Evolutionary conservation across 2,329 filamentous ascomycete genomes (phyloP), one percentile per base, ranked within the genome.

Genomic region (Ceratocystis cacaofunesta): DNA sequence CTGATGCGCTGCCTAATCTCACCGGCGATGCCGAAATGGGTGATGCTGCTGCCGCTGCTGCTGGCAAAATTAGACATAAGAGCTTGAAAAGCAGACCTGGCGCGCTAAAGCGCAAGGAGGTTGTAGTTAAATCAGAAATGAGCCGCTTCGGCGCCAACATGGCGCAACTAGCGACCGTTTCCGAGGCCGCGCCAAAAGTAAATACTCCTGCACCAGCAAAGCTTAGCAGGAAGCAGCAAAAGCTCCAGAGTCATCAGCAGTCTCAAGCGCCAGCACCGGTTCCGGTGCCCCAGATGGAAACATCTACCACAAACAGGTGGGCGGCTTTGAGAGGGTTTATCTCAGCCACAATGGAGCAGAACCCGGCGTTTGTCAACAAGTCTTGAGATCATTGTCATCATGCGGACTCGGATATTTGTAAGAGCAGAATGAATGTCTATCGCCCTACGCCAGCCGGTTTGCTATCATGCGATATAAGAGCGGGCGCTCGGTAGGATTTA

Each of bases 301-400:
- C 74, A 6, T 73, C 76, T 10, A 84, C 80, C 17, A 76, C 82
- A 8, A 84, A 80, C 71, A 79, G 88, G 65, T 96, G 90, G 88
- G 88, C 88, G 36, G 90, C 90, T 17, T 74, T 97, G 74, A 84
- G 92, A 70, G 85, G 80, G 8, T 95, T 92, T 72, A 95, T 96
- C 63, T 87, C 89, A 1, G 82, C 86, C 52, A 96, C 90, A 0
- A 90, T 96, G 85, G 90, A 96, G 76, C 88, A 90, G 75, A 92
- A 92, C 70, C 84, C 87, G 15, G 89, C 87, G 2, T 95, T 95
- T 70, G 66, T 68, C 22, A 69, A 66, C 22, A 72, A 74, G 46
- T 62, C 65, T 36, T 66, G 65, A 69, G 67, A 48, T 41, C 22
- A 8, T 17, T 25, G 48, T 50, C n/a, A 19, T 22, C n/a, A 19